Base-by-base conservation (phyloP, 2,329 filamentous ascomycete genomes). In the Phialophora macrospora region DNA sequence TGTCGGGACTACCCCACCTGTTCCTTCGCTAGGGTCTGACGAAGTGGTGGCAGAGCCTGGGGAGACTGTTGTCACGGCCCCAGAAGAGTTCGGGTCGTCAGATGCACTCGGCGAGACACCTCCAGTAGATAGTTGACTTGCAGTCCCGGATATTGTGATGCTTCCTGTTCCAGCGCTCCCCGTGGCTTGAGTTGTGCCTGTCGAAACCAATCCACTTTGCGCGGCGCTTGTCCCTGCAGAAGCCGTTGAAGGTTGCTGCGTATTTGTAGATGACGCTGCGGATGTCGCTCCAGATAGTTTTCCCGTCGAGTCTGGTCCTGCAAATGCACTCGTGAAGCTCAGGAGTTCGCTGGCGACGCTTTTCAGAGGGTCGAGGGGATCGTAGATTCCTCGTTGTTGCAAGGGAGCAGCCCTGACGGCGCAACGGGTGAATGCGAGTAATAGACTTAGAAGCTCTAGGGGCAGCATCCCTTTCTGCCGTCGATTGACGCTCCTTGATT, bases 331-430 rank as follows among this genome's bases (percentile, higher is more conserved):
- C 17, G 62, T 28, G 4, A 62, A 48, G 38, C 64, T 55, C 14
- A 66, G 44, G 7, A 68, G n/a, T 8, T 65, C 64, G 55, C 64
- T 64, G 9, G 61, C 67, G 24, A 66, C 61, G 26, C 63, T 64
- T 52, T 66, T 65, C 22, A 68, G 28, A 34, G 66, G 51, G 24
- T 51, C 49, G 9, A 60, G 44, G 34, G 62, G 63, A 9, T 49
- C 17, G 30, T 46, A 46, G n/a, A 58, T 24, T n/a, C 52, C 60
- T 55, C 51, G 48, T 24, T 24, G 11, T 11, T 56, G 56, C n/a
- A 67, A 20, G 17, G 65, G 65, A 54, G 26, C 46, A 12, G 65
- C 62, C 28, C 60, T 51, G 9, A 63, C 60, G 24, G 63, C 56
- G 55, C 55, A 60, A 30, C 49, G 49, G 7, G 55, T 61, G 41